Base-by-base conservation (phyloP, 352 stramenopile species). In the Globisporangium acanthophoron region DNA sequence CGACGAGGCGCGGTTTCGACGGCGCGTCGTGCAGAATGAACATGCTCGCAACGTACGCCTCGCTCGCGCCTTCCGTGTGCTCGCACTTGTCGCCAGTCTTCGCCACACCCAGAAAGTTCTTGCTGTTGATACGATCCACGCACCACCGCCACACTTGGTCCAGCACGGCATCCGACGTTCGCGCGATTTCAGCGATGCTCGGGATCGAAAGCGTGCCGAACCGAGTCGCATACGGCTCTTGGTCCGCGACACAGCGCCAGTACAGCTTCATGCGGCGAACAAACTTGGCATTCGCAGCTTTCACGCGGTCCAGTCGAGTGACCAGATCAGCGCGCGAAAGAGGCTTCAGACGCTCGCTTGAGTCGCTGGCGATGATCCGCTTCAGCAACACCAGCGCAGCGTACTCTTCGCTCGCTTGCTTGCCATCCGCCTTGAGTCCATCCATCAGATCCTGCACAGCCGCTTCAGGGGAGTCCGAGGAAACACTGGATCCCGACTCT, bases 31-130 rank as follows among this genome's bases (percentile, higher is more conserved):
- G 83, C 21, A 95, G 52, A 51, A 95, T 92, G 51, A 95, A 95
- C 84, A 95, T 93, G 65, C 84, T 95, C 37, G 85, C 85, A 24
- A 92, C 78, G 59, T 94, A 95, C 16, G 78, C 80, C 54, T 95
- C 85, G 59, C 85, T 90, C 58, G 78, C 88, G 20, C 84, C 80
- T 63, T 95, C 85, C 15, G 84, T 88, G 62, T 95, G 85, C 54
- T 95, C 85, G 57, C 85, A 95, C 58, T 85, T 90, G 56, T 92
- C 84, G 18, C 84, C 80, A 47, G 70, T 70, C 55, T 88, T 92
- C 0, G 69, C 79, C 35, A 73, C 84, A 12, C 80, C 83, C 47
- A 95, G 45, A 37, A 78, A 79, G 21, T 63, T 80, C 67, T 92
- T 91, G 73, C 77, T 92, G 33, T 87, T 71, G 60, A 91, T 83